Evolutionary conservation across 2,329 filamentous ascomycete genomes (phyloP).

Genomic region (Diplodia mutila): DNA sequence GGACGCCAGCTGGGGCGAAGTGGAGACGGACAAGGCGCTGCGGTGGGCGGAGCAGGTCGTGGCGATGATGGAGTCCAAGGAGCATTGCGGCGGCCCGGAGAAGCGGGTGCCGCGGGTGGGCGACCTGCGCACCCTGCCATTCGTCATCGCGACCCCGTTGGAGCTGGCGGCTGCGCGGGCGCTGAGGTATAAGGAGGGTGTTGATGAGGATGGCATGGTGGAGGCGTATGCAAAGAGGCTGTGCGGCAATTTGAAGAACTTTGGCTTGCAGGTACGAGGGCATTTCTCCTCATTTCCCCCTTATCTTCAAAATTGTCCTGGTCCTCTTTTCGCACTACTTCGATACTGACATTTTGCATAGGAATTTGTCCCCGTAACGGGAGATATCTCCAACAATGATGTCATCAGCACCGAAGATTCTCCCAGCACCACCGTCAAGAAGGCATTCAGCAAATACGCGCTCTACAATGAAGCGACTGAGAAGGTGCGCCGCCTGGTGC

Average conservation of each 20-base stretch:
- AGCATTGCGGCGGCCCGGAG: constrained; percentile 39
- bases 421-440: constrained; percentile 11
- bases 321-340: not conserved
- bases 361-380: not conserved
- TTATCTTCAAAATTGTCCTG: not conserved
- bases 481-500: constrained; percentile 33
- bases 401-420: too few relatives aligned
- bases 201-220: constrained; percentile 44
- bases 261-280: constrained; percentile 30
- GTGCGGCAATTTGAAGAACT: constrained; percentile 38
- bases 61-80: constrained; percentile 46
- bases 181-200: constrained; percentile 37
- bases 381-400: not conserved
- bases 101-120: not conserved
- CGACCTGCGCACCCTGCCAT: constrained; percentile 41
- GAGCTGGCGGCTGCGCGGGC: constrained; percentile 49
- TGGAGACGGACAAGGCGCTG: constrained; percentile 44
- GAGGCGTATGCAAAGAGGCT: constrained; percentile 46
- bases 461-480: constrained; percentile 34
- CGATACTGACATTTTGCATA: not conserved
- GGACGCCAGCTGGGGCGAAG: constrained; percentile 41
- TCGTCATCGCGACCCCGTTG: constrained; percentile 47
- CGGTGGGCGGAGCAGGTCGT: constrained; percentile 45
- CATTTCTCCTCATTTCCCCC: not conserved
- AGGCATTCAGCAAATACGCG: not conserved